Percentiles rank a stretch among this genome's conserved stretches.
These are phyloP conservation scores for Lachnellula suecica DNA, from an alignment of 2,329 filamentous ascomycete species.

Conservation along the genomic window DNA sequence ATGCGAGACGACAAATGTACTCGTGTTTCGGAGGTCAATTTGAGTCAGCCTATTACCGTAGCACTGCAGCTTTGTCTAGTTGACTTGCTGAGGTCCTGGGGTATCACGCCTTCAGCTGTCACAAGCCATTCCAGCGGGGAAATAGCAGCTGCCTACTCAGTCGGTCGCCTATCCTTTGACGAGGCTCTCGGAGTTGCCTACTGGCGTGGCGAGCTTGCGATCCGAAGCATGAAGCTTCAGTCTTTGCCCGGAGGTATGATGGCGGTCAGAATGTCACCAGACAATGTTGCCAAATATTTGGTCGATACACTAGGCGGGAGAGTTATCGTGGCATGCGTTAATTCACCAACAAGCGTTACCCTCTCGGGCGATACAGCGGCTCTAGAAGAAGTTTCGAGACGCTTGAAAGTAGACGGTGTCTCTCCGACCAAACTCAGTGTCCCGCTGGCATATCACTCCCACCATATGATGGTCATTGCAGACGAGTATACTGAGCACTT, in stretches of 20 bases:
- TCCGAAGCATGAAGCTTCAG: background rate
- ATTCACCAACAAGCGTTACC: background rate
- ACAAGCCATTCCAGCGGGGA: slow-evolving; percentile 33
- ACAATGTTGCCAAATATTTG: background rate
- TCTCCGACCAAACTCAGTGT: background rate
- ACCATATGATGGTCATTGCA: background rate
- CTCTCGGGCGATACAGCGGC: background rate
- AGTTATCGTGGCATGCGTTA: background rate
- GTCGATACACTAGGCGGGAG: background rate
- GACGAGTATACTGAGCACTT: background rate
- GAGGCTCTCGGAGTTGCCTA: background rate
- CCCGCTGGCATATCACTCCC: background rate
- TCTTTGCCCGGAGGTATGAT: background rate
- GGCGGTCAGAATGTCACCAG: background rate
- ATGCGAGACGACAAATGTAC: slow-evolving; percentile 19
- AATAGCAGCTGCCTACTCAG: slow-evolving; percentile 30
- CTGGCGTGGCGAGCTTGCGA: background rate
- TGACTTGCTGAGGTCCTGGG: slow-evolving; percentile 26
- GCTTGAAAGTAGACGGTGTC: background rate
- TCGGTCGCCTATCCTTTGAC: slow-evolving; percentile 10
- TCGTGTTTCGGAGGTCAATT: background rate
- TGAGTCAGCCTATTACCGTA: slow-evolving; percentile 33
- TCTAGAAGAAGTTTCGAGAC: background rate
- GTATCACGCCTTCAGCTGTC: slow-evolving; percentile 21
- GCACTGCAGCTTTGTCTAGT: slow-evolving; percentile 36